Evolutionary conservation across 345 rosid genomes (phyloP), one percentile per base, ranked within the genome.

Genomic region (Ceriops tagal): DNA sequence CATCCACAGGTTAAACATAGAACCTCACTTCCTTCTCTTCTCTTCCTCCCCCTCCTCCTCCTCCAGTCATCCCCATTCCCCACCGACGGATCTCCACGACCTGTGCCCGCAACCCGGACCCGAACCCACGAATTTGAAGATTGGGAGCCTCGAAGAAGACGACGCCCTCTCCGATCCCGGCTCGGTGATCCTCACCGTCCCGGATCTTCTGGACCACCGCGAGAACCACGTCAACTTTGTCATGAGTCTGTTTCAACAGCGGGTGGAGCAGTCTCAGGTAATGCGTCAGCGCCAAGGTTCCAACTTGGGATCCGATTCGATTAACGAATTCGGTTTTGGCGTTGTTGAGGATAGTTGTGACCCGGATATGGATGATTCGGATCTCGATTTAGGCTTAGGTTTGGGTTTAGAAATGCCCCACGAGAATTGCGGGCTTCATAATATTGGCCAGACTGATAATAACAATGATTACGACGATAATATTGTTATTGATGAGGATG

Each of bases 231-330:
- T 82, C 58, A 78, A 81, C 67, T 93, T 89, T 79, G 96, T 89
- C 67, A 85, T 93, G 93, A 96, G 91, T 85, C 86, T 93, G 75
- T 81, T 93, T 61, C 96, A 91, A 53, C 90, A 89, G 77, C 97
- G 93, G 58, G 96, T 91, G 62, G 96, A 91, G 80, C 93, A 91
- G 67, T 89, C 97, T 73, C 86, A 81, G 80, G 81, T 82, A 16
- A 67, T 76, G 47, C 69, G 63, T 67, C 28, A 9, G 5, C 16
- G 5, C 27, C 28, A 8, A 26, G 59, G 15, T 55, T 22, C 58
- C 0, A 21, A n/a, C 22, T 55, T 22, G 22, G 58, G 59, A 22
- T 55, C 59, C 30, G 59, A 55, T 55, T 55, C 86, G 11, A 74
- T 82, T 21, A 64, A 31, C 30, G 84, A 79, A 2, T 79, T 80